phyloP scores from a whole-genome alignment of 2,329 filamentous ascomycete species.

The Cordyceps militaris region DNA sequence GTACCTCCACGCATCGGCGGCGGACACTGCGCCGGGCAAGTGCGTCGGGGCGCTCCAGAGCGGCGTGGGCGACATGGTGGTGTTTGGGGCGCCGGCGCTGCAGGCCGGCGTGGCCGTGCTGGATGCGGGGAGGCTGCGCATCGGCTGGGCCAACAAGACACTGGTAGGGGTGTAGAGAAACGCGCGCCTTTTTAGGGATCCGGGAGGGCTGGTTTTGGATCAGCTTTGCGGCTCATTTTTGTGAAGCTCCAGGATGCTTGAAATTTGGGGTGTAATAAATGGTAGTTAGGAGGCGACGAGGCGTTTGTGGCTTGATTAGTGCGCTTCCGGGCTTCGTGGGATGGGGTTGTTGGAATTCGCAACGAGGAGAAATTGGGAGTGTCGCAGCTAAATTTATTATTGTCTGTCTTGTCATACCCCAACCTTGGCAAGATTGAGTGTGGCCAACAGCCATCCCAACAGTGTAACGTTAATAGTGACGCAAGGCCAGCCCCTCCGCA shows the following conservation, averaged over 20 bases:
- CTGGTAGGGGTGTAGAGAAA: not conserved
- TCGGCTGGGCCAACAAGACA: slow-evolving; percentile 13
- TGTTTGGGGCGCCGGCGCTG: slow-evolving; percentile 10
- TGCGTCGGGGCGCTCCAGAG: slow-evolving; percentile 8
- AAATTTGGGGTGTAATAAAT: too few species aligned
- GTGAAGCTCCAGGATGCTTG: too few species aligned
- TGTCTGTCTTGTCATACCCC: too few species aligned
- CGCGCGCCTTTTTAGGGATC: not conserved
- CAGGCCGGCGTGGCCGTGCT: slow-evolving; percentile 7
- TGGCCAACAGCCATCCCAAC: too few species aligned
- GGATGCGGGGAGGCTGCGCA: not conserved
- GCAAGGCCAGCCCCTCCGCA: not conserved
- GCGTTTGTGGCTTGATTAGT: slow-evolving; percentile 1
- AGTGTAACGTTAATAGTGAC: too few species aligned
- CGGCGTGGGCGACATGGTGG: not conserved
- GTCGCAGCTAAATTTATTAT: slow-evolving; percentile 2
- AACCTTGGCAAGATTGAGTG: too few species aligned
- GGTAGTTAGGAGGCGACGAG: too few species aligned
- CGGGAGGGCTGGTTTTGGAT: not conserved
- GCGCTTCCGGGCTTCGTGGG: not conserved
- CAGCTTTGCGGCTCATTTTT: not conserved
- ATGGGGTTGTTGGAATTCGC: not conserved
- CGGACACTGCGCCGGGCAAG: not conserved
- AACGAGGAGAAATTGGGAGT: not conserved
- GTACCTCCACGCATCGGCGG: not conserved